phyloP scores from a whole-genome alignment of 1,139 yeast genomes.

The Hanseniaspora uvarum region DNA sequence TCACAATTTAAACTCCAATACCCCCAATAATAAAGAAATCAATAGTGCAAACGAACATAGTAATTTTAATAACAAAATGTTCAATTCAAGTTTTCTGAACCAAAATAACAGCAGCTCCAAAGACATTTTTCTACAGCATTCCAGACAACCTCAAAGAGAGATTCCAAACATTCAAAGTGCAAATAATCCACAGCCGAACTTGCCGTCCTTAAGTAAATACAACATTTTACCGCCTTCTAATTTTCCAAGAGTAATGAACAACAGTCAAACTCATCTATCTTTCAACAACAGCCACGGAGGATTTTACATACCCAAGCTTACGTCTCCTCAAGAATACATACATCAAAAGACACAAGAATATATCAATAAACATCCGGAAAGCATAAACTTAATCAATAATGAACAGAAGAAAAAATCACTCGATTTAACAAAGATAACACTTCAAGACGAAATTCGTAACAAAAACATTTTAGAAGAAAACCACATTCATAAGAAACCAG shows the following conservation, averaged over 20 bases:
- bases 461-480: neutral
- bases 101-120: neutral
- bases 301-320: conserved; percentile 1
- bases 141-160: no score
- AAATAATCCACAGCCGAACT: no score
- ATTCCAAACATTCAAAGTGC: no score
- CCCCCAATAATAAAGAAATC: no score
- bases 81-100: neutral
- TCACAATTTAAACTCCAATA: no score
- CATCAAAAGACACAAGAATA: conserved; percentile 2
- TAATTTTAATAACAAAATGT: neutral
- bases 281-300: neutral
- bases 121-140: neutral
- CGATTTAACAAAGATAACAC: neutral
- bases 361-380: neutral
- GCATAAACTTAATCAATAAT: neutral
- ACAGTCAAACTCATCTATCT: neutral
- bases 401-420: neutral
- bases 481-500: neutral
- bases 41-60: no score
- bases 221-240: neutral
- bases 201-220: no score
- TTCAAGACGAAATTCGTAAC: neutral
- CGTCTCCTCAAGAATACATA: conserved; percentile 12
- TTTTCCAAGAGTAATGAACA: neutral